A percentile compares a stretch with the other conserved stretches of the same genome.
Conservation (phyloP, 2,329 filamentous ascomycete genomes). For the Alternaria consortialis region DNA sequence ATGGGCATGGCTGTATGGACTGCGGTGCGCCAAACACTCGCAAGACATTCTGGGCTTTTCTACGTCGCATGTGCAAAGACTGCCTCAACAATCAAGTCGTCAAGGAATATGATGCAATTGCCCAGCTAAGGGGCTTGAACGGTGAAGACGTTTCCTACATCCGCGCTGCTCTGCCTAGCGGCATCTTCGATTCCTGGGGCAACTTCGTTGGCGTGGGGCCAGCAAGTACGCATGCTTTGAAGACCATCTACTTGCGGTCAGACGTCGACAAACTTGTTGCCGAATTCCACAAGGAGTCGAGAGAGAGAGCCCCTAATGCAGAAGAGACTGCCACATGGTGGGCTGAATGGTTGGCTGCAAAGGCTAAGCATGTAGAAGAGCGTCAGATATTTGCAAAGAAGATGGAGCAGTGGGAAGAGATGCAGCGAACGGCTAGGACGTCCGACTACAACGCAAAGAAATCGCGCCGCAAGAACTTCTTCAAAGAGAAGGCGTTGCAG, state of each 20-base stretch:
- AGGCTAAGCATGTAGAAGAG: constrained; percentile 39
- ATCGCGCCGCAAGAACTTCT: constrained; percentile 47
- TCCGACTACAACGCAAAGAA: constrained; percentile 46
- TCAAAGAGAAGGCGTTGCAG: constrained; percentile 48
- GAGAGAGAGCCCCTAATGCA: constrained; percentile 26
- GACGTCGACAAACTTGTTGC: constrained; percentile 42
- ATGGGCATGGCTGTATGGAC: constrained; percentile 52
- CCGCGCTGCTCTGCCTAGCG: constrained; percentile 43
- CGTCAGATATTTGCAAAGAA: constrained; percentile 45
- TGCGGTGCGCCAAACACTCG: constrained; percentile 48
- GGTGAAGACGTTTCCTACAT: constrained; percentile 42
- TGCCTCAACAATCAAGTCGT: constrained; percentile 49
- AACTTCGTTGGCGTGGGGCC: constrained; percentile 51
- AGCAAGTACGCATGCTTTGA: constrained; percentile 44
- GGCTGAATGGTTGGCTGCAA: constrained; percentile 33
- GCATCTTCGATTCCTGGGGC: constrained; percentile 51
- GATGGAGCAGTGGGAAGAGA: constrained; percentile 52
- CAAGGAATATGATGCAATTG: constrained; percentile 43
- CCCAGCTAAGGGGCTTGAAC: constrained; percentile 33
- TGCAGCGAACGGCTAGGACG: constrained; percentile 38
- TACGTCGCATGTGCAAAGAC: constrained; percentile 53
- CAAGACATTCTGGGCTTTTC: constrained; percentile 56
- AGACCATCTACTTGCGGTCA: constrained; percentile 43
- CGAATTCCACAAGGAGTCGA: constrained; percentile 32
- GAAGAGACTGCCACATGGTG: constrained; percentile 35